phyloP scores from a whole-genome alignment of 805 yeast species.

The Candida koratica region DNA sequence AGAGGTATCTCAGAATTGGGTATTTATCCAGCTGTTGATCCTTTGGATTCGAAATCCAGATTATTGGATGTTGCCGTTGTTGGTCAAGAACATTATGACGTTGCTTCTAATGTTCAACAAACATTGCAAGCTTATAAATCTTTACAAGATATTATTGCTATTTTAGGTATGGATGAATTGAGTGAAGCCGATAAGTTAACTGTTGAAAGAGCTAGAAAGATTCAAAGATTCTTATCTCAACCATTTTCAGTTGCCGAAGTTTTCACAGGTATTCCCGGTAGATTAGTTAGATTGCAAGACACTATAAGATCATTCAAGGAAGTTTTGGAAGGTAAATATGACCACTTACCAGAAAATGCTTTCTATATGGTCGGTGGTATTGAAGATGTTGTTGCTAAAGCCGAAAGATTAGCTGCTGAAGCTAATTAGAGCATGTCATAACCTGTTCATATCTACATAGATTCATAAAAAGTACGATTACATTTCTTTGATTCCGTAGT shows the following conservation, averaged over 20 bases:
- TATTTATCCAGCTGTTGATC: conserved; percentile 99
- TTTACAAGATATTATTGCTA: conserved; percentile 99
- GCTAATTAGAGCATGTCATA: conserved; percentile 27
- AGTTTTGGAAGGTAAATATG: conserved; percentile 97
- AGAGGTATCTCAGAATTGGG: conserved; percentile 99
- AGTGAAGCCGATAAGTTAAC: conserved; percentile 98
- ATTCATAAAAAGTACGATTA: conserved; percentile 8
- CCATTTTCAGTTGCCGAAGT: conserved; percentile 99
- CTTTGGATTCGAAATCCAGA: conserved; percentile 98
- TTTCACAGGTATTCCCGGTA: conserved; percentile 99
- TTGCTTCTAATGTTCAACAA: conserved; percentile 93
- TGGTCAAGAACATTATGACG: conserved; percentile 97
- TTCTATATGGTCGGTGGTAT: conserved; percentile 99
- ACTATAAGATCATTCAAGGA: conserved; percentile 93
- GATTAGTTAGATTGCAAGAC: conserved; percentile 93
- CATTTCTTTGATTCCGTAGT: no score
- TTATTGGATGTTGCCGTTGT: conserved; percentile 95
- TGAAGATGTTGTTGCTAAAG: conserved; percentile 97
- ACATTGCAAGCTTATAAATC: conserved; percentile 99
- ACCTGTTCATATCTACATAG: conserved; percentile 8
- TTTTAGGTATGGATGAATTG: conserved; percentile 99
- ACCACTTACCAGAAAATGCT: conserved; percentile 97
- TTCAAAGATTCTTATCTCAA: conserved; percentile 99
- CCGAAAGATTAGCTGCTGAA: conserved; percentile 97
- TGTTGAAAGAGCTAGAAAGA: conserved; percentile 99